Evolutionary conservation across 2,329 filamentous ascomycete species (phyloP).

Genomic region (Epichloe baconii): DNA sequence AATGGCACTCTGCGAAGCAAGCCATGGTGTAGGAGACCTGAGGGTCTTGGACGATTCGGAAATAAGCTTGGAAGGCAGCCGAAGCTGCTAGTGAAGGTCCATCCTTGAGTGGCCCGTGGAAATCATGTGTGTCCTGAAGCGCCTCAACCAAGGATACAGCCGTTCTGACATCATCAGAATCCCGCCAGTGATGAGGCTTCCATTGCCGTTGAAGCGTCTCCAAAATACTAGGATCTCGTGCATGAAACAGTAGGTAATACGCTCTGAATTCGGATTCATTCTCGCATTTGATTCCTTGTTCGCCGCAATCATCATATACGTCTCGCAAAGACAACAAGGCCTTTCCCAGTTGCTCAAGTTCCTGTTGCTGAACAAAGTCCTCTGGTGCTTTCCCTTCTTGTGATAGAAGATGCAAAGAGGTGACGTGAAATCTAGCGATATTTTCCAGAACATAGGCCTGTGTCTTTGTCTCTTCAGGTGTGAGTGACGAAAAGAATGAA

Average conservation of each 20-base stretch:
- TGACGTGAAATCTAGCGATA: conserved; percentile 54
- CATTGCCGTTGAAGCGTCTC: conserved; percentile 41
- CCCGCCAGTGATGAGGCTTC: conserved; percentile 39
- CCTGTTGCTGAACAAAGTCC: conserved; percentile 53
- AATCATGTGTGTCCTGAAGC: conserved; percentile 43
- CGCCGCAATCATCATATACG: conserved; percentile 51
- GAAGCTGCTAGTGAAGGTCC: conserved; percentile 35
- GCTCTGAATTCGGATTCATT: conserved; percentile 55
- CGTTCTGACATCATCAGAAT: conserved; percentile 46
- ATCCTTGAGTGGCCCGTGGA: conserved; percentile 43
- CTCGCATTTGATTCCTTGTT: conserved; percentile 41
- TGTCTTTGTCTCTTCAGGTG: conserved; percentile 39
- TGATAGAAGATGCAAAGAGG: conserved; percentile 49
- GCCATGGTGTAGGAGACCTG: conserved; percentile 56
- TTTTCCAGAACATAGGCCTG: conserved; percentile 53
- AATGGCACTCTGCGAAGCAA: conserved; percentile 56
- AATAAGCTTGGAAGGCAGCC: conserved; percentile 40
- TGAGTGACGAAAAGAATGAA: conserved; percentile 51
- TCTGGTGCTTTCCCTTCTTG: conserved; percentile 40
- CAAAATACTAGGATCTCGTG: conserved; percentile 42
- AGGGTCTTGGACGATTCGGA: conserved; percentile 43
- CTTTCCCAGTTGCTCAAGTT: conserved; percentile 54
- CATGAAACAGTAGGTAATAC: conserved; percentile 51
- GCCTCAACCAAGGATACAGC: conserved; percentile 47
- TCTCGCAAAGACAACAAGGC: conserved; percentile 52